phyloP scores from a whole-genome alignment of 768 basidiomycete genomes.

The Pleurotus cornucopiae region DNA sequence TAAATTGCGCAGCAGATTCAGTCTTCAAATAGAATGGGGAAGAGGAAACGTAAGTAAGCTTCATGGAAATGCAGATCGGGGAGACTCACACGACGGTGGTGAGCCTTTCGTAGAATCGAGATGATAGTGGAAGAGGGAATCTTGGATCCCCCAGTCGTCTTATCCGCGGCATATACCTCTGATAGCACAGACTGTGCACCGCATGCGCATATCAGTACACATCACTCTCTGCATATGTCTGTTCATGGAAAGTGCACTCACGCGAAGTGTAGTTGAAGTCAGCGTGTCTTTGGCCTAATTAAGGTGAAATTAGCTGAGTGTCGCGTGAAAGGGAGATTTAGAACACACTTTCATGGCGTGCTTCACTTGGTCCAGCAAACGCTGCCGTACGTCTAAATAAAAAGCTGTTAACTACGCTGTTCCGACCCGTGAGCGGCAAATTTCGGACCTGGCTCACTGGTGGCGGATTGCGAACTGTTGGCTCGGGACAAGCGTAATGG shows the following conservation, averaged over 20 bases:
- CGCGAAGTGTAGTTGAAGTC: conserved; percentile 54
- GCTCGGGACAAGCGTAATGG: too few relatives aligned
- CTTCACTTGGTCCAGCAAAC: conserved; percentile 53
- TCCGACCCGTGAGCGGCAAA: too few relatives aligned
- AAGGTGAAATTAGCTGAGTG: not conserved
- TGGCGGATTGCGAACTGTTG: too few relatives aligned
- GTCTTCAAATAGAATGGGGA: conserved; percentile 29
- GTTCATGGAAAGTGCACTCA: conserved; percentile 24
- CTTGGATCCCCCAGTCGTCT: conserved; percentile 36
- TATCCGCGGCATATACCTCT: conserved; percentile 67
- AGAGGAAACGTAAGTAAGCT: not conserved
- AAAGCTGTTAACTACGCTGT: too few relatives aligned
- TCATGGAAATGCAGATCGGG: not conserved
- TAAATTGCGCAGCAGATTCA: conserved; percentile 56
- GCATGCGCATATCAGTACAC: not conserved
- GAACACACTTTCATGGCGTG: conserved; percentile 61
- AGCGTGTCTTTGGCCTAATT: conserved; percentile 51
- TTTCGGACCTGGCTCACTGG: too few relatives aligned
- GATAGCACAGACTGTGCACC: conserved; percentile 55
- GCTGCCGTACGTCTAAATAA: conserved; percentile 45
- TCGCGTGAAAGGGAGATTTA: not conserved
- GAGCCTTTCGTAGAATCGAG: conserved; percentile 54
- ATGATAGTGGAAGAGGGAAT: conserved; percentile 46
- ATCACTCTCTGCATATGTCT: not conserved
- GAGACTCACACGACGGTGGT: conserved; percentile 50